Percentiles rank a stretch among this genome's conserved stretches.
Conservation (phyloP, 73 alveolate species). For the Paramecium sexaurelia region DNA sequence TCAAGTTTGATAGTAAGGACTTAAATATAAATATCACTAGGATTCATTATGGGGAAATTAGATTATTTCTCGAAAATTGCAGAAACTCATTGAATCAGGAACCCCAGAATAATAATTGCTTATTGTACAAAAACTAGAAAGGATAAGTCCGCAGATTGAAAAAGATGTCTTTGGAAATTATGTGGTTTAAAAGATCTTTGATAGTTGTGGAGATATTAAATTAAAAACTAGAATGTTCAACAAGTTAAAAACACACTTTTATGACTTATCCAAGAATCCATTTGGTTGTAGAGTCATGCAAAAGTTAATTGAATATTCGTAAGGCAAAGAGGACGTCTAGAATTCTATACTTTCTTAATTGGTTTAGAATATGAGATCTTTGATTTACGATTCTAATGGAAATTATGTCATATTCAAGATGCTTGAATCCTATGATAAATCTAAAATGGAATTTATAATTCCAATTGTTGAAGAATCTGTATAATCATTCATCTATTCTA, state of each 20-base stretch:
- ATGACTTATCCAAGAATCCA: slow-evolving; percentile 39
- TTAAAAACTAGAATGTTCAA: slow-evolving; percentile 27
- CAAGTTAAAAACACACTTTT: slow-evolving; percentile 22
- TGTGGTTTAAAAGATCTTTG: slow-evolving; percentile 49
- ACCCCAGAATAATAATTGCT: not conserved
- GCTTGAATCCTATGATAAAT: slow-evolving; percentile 47
- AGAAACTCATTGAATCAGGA: slow-evolving; percentile 21
- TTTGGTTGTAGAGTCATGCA: slow-evolving; percentile 60
- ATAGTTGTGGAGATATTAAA: slow-evolving; percentile 24
- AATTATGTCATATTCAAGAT: slow-evolving; percentile 41
- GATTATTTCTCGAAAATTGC: slow-evolving; percentile 12
- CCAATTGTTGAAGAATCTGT: slow-evolving; percentile 52
- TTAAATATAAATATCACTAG: not conserved
- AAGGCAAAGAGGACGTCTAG: not conserved
- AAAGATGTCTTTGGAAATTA: slow-evolving; percentile 55
- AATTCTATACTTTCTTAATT: not conserved
- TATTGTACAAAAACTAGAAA: slow-evolving; percentile 36
- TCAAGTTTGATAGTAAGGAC: slow-evolving; percentile 10
- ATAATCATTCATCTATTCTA: not conserved
- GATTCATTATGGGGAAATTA: slow-evolving; percentile 44
- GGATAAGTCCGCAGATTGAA: slow-evolving; percentile 17
- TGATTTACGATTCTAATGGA: slow-evolving; percentile 49
- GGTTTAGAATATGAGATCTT: not conserved
- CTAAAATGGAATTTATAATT: slow-evolving; percentile 31
- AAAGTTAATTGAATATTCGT: slow-evolving; percentile 12